Base-by-base conservation (phyloP, 75 land plant species). In the Azolla pinnata region DNA sequence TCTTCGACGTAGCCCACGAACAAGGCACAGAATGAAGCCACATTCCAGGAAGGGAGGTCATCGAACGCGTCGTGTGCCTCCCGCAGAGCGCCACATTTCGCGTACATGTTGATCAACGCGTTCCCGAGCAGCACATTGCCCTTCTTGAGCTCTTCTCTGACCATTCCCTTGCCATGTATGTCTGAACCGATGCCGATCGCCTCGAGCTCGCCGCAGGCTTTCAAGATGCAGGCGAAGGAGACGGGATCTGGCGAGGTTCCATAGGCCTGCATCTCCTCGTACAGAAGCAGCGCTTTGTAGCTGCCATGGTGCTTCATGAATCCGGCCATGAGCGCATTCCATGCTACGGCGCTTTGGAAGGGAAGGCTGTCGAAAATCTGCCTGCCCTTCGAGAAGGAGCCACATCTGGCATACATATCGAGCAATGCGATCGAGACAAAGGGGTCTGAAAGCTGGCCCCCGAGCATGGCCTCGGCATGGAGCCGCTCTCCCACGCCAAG, bases 181-280 rank as follows among this genome's bases (percentile, higher is more conserved):
- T 61, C 50, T 25, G 4, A 29, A 29, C 64, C 55, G 33, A 29
- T 10, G 9, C 29, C 29, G 23, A 68, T 45, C 20, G 70, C 73
- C 21, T 25, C 4, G 9, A 81, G 14, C 27, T 33, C 53, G 29
- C 19, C 33, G 57, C 77, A 73, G 25, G 80, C 69, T 40, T 77
- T 81, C 54, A 81, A 21, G 4, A 69, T 35, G 10, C 66, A 63
- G 28, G 79, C 77, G 60, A 73, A 74, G 23, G 84, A 76, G 62
- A 70, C 73, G 46, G 24, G 34, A 71, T 76, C 77, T 24, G 84
- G 75, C 4, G 50, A 71, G 54, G 59, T 62, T 24, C n/a, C 76
- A 0, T 57, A 56, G 16, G 33, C 23, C 44, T 49, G 53, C 75
- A 73, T 73, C 34, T 61, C 34, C 9, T 35, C 18, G 33, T 60